Evolutionary conservation across 768 basidiomycete species (phyloP).

Genomic region (Lactifluus pinguis): DNA sequence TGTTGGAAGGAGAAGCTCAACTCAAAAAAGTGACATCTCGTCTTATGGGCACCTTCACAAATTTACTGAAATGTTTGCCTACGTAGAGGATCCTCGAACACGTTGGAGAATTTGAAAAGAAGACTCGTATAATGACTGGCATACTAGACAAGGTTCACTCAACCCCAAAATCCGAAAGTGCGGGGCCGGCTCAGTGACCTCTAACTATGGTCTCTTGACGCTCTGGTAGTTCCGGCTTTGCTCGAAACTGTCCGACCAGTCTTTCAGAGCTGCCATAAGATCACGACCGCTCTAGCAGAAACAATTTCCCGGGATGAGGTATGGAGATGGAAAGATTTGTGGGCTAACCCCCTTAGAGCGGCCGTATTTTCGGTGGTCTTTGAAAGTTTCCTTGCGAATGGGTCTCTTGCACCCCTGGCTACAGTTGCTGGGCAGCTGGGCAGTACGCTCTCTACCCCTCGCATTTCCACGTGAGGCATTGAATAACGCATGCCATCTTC

Average conservation of each 20-base stretch:
- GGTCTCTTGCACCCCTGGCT: slow-evolving; percentile 49
- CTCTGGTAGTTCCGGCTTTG: slow-evolving; percentile 45
- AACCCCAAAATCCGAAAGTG: slow-evolving; percentile 52
- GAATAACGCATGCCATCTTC: neutral
- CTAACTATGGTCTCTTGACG: neutral
- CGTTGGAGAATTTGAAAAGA: slow-evolving; percentile 67
- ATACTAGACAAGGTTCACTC: slow-evolving; percentile 73
- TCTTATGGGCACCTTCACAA: neutral
- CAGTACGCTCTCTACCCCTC: slow-evolving; percentile 37
- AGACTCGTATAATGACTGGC: slow-evolving; percentile 63
- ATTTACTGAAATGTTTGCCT: neutral
- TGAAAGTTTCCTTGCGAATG: slow-evolving; percentile 51
- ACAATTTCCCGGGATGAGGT: slow-evolving; percentile 64
- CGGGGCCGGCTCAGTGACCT: slow-evolving; percentile 19
- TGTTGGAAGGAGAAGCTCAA: slow-evolving; percentile 14
- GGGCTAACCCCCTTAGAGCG: slow-evolving; percentile 59
- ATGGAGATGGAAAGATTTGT: slow-evolving; percentile 83
- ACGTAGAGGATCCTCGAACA: slow-evolving; percentile 72
- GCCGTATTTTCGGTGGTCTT: slow-evolving; percentile 60
- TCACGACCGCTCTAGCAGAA: slow-evolving; percentile 40
- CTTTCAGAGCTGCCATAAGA: slow-evolving; percentile 45
- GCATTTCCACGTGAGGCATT: neutral
- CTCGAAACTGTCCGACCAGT: slow-evolving; percentile 49
- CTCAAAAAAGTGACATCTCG: slow-evolving; percentile 16
- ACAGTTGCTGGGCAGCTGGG: slow-evolving; percentile 49